Evolutionary conservation across 495 filamentous ascomycete species (phyloP), one percentile per base, ranked within the genome.

Genomic region (Recurvomyces mirabilis): DNA sequence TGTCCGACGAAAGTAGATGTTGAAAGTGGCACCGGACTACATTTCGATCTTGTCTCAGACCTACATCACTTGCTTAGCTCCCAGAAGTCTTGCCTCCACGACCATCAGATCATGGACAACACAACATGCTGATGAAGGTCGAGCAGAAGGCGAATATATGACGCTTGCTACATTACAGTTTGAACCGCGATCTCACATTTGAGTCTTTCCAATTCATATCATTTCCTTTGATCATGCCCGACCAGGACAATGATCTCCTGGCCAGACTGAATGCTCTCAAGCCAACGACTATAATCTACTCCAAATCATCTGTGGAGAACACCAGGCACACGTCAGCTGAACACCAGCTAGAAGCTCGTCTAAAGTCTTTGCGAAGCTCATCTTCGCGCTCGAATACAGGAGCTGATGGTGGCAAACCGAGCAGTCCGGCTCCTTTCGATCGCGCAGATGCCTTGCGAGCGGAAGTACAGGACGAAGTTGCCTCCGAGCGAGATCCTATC

Each of bases 211-310:
- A n/a, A n/a, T n/a, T n/a, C n/a, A n/a, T n/a, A n/a, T n/a, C n/a
- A n/a, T n/a, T n/a, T n/a, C n/a, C n/a, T 7, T 19, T 17, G 2
- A 25, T 5, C 1, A 56, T 56, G 53, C 24, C 53, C 12, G 30
- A n/a, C 21, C 33, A 21, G 23, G 60, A 63, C 32, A 49, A 60
- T 29, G 52, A 57, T 35, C 55, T 65, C 13, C 56, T 65, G 28
- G 59, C 60, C 3, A 56, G 63, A 22, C 58, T 65, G 1, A 64
- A 65, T 46, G 59, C 61, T 1, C 51, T 65, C 10, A 60, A 61
- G 43, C 58, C 55, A 20, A 58, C 59, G 1, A 46, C 41, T 17
- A 50, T 64, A 1, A 41, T 40, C 28, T 32, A 10, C 25, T 43
- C 31, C 17, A 42, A 29, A 36, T 12, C 18, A 15, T 43, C 38